phyloP scores from a whole-genome alignment of 1,139 yeast species.

The Torulaspora globosa region DNA sequence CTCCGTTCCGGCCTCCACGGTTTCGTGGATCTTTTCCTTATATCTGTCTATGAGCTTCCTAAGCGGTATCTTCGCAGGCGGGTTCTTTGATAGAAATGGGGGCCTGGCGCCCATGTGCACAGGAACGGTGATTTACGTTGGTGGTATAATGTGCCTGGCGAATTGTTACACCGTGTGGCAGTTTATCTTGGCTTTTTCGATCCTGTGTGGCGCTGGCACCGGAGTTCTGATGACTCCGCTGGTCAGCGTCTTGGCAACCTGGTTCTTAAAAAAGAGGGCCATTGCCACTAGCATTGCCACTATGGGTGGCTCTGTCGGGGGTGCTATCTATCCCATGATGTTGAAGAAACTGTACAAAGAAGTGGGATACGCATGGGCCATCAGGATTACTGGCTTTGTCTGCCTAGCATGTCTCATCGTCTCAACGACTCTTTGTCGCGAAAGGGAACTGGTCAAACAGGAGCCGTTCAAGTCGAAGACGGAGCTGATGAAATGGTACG shows the following conservation, averaged over 20 bases:
- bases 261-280: conserved; percentile 53
- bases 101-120: conserved; percentile 42
- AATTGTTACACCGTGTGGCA: conserved; percentile 49
- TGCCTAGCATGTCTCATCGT: conserved; percentile 43
- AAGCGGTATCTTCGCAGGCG: conserved; percentile 58
- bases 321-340: conserved; percentile 56
- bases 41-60: conserved; percentile 56
- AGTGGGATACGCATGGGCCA: conserved; percentile 61
- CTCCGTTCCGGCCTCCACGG: conserved; percentile 46
- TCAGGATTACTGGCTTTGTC: conserved; percentile 51
- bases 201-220: conserved; percentile 52
- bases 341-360: conserved; percentile 49
- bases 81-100: conserved; percentile 49
- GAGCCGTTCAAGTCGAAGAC: conserved; percentile 25
- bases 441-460: conserved; percentile 39
- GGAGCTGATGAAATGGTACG: conserved; percentile 30
- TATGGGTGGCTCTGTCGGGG: conserved; percentile 63
- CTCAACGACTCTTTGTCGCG: conserved; percentile 46
- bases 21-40: conserved; percentile 71
- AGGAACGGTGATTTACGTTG: conserved; percentile 45
- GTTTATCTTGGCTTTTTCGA: conserved; percentile 51
- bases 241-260: conserved; percentile 56
- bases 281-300: conserved; percentile 55
- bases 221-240: conserved; percentile 56
- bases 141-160: conserved; percentile 52